Percentiles rank a stretch among this genome's conserved stretches.
These are phyloP conservation scores for Aspergillus sp. DNA, from an alignment of 2,329 filamentous ascomycete genomes.

Conservation along the genomic window DNA sequence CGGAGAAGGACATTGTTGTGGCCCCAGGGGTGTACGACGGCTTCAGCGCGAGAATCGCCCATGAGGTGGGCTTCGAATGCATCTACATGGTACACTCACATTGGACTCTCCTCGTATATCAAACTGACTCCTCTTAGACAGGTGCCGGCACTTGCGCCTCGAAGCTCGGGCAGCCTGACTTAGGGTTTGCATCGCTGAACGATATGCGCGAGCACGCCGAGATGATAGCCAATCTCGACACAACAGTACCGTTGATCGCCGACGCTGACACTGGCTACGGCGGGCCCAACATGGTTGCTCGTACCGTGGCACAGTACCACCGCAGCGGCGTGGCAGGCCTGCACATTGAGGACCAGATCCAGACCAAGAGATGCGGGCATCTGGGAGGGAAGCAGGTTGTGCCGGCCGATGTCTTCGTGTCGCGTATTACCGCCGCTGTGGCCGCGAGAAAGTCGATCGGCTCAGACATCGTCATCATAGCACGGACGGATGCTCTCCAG, in stretches of 20 bases:
- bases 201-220: neutral
- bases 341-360: neutral
- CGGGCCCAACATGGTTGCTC: neutral
- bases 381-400: neutral
- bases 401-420: neutral
- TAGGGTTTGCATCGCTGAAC: neutral
- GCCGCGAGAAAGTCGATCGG: neutral
- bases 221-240: neutral
- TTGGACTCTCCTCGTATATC: too few relatives aligned
- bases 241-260: neutral
- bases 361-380: neutral
- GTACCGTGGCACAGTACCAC: neutral
- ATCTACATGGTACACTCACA: conserved; percentile 1
- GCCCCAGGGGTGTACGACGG: conserved; percentile 4
- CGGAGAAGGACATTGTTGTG: too few relatives aligned
- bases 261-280: neutral
- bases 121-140: neutral
- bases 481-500: neutral
- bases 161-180: neutral
- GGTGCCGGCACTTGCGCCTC: neutral
- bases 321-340: neutral
- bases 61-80: neutral
- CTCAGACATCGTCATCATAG: neutral
- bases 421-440: neutral
- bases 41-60: conserved; percentile 5